Percentiles rank a stretch among this genome's conserved stretches.
phyloP scores from a whole-genome alignment of 495 filamentous ascomycete genomes.

The Talaromyces thailandensis region DNA sequence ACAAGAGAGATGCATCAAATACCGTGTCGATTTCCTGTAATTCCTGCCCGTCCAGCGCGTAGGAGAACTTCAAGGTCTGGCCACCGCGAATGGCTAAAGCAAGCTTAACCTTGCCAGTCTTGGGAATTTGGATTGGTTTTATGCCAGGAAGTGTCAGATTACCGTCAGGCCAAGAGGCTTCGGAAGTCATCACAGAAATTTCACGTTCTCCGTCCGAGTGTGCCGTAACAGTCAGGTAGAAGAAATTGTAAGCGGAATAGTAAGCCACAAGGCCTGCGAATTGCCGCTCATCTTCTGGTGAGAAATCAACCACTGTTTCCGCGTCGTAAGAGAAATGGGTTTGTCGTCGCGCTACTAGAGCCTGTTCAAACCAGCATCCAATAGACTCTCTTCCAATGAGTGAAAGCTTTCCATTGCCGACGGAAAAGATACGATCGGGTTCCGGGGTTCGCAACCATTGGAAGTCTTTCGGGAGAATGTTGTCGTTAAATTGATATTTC shows the following conservation, averaged over 20 bases:
- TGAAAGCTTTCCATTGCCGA: slow-evolving; percentile 3
- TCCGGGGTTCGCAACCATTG: slow-evolving; percentile 7
- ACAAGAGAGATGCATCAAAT: slow-evolving; percentile 4
- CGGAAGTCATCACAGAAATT: slow-evolving; percentile 3
- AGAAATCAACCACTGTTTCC: slow-evolving; percentile 5
- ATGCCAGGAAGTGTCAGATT: neutral
- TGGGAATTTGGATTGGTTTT: slow-evolving; percentile 2
- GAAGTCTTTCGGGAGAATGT: neutral
- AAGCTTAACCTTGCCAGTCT: slow-evolving; percentile 2
- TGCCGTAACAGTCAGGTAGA: slow-evolving; percentile 7
- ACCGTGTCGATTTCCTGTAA: neutral
- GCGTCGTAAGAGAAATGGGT: slow-evolving; percentile 8
- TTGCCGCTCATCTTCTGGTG: slow-evolving; percentile 3
- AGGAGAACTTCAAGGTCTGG: slow-evolving; percentile 2
- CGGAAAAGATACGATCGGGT: slow-evolving; percentile 3
- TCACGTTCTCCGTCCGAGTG: slow-evolving; percentile 7
- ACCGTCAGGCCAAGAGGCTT: slow-evolving; percentile 7
- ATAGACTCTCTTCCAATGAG: slow-evolving; percentile 7
- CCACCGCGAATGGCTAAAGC: slow-evolving; percentile 7
- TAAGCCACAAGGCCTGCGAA: slow-evolving; percentile 6
- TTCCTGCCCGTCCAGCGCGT: slow-evolving; percentile 2
- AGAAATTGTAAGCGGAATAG: slow-evolving; percentile 6
- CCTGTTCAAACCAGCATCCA: slow-evolving; percentile 5
- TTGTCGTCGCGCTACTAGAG: slow-evolving; percentile 7
- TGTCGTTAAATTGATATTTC: neutral